Evolutionary conservation across 495 filamentous ascomycete genomes (phyloP), one percentile per base, ranked within the genome.

Genomic region (Daldinia loculata): DNA sequence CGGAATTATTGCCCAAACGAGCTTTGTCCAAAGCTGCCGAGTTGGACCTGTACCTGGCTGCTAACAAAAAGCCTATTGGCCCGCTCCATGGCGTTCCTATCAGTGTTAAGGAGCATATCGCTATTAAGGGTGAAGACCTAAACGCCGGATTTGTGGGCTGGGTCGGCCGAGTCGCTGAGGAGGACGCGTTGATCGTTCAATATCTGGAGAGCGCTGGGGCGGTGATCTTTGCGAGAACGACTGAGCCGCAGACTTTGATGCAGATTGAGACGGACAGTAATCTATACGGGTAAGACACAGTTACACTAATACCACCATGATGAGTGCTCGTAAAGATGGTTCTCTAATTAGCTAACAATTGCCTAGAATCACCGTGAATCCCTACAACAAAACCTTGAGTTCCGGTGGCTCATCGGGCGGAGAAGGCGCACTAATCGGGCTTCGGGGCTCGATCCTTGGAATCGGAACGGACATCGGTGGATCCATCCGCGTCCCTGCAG

Each of bases 401-500:
- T 75, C 84, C 4, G 90, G 90, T 6, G 90, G 90, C 0, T 89
- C 86, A 50, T 88, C 87, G 1, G 89, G 90, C 14, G 90, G 91
- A 52, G 91, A 93, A 74, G 86, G 83, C 0, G 87, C 90, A 0
- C 79, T 92, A n/a, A 67, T 91, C 38, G 88, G 82, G 0, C 77
- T 87, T 1, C 75, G 85, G 1, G 90, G 89, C 2, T 88, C 85
- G 36, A 79, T 84, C 30, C 76, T 92, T 0, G 91, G 91, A 0
- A 87, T 93, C 45, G 90, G 90, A 0, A 89, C 88, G 1, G 90
- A 93, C 71, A 85, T 93, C 50, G 90, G 86, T 19, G 90, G 90
- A 4, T 90, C 87, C 4, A 90, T 92, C 66, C 82, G 89, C 0
- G 83, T 82, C 34, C 92, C 91, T 0, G 89, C 91, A 0, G 86